Base-by-base conservation (phyloP, 208 protist species). In the Zelonia costaricensis region DNA sequence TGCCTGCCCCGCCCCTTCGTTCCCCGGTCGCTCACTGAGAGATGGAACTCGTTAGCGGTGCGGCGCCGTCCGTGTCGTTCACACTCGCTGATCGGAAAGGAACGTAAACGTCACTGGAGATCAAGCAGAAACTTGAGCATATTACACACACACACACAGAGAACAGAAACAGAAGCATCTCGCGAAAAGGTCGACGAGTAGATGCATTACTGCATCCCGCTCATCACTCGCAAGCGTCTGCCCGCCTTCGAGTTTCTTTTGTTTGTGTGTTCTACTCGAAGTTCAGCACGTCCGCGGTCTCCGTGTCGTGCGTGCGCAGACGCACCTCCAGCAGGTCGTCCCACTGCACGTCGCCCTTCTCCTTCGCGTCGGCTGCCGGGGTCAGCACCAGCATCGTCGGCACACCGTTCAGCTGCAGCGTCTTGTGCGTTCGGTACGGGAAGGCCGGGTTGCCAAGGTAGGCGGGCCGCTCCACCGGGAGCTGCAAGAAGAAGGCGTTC, bases 391-490 rank as follows among this genome's bases (percentile, higher is more conserved):
- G 64, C 43, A 85, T 28, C 48, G 84, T 91, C 42, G 80, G 84
- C 33, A 87, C 65, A 46, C 58, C 53, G 7, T 39, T 38, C 15
- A 87, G 38, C 57, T 78, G 55, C 38, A 85, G 53, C 13, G 77
- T 43, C 12, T 76, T 71, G 60, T 93, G 86, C 28, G 23, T 79
- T 55, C 89, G 74, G 62, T 91, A 88, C 10, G 52, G 59, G 46
- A 84, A 90, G 2, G 71, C 53, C 7, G 84, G 76, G 63, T 93
- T 91, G 28, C 78, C 70, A 18, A 80, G 60, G 54, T 92, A 95
- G 46, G 69, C 62, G 10, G 75, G 69, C 33, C 86, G 79, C 56
- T 91, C 84, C 35, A 91, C 66, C 13, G 70, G 78, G 28, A 75
- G 60, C 52, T 93, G 76, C 27, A 95, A 54, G 48, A 83, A 84